phyloP scores from a whole-genome alignment of 129 eudicot genomes.

The Flaveria linearis region DNA sequence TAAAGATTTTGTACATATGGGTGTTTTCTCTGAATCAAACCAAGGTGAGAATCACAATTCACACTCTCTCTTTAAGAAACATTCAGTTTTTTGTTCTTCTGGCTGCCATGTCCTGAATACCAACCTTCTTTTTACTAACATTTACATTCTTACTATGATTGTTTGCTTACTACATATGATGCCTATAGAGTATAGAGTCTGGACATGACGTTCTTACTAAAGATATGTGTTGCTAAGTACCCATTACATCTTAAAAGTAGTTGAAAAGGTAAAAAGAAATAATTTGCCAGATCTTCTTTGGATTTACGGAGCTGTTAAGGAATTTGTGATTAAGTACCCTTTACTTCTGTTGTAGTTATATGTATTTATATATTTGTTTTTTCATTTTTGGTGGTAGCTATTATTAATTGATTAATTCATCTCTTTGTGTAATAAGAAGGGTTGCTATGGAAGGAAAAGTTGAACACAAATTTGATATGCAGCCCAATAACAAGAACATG shows the following conservation, averaged over 20 bases:
- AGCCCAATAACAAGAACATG: conserved; percentile 61
- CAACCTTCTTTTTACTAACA: not conserved
- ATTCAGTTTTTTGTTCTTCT: not conserved
- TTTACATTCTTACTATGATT: not conserved
- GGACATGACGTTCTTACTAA: not conserved
- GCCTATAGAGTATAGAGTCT: not conserved
- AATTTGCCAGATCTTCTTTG: not conserved
- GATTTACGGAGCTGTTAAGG: not conserved
- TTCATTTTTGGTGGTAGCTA: not conserved
- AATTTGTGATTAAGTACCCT: not conserved
- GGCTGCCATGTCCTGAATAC: not conserved
- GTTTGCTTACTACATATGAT: not conserved
- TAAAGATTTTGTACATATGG: conserved; percentile 62
- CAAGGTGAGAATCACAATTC: conserved; percentile 51
- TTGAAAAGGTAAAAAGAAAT: not conserved
- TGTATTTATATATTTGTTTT: not conserved
- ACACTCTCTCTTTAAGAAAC: not conserved
- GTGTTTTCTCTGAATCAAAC: conserved; percentile 65
- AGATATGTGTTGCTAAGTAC: not conserved
- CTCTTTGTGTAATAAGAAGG: conserved; percentile 40
- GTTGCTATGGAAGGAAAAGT: conserved; percentile 72
- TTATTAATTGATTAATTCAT: not conserved
- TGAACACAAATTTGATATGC: conserved; percentile 85
- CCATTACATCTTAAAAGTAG: too few relatives aligned
- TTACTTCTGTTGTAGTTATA: conserved; percentile 5